Evolutionary conservation across 176 grass and related monocot genomes (phyloP).

Genomic region (Dendrocalamus sinicus): DNA sequence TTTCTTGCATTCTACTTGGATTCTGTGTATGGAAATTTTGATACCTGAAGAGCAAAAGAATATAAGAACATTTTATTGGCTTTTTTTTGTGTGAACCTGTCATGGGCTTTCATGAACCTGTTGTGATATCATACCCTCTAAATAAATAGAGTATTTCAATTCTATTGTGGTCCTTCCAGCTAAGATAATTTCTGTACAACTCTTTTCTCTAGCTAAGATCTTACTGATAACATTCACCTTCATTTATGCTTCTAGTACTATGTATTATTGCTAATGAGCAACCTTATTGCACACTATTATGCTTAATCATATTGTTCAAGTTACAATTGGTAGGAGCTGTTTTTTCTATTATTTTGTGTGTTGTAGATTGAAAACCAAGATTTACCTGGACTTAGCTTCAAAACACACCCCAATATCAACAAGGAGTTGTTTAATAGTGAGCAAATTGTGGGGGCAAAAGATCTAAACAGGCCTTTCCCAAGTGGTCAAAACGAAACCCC

Average conservation of each 20-base stretch:
- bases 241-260: background rate
- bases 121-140: background rate
- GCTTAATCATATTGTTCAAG: background rate
- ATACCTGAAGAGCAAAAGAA: background rate
- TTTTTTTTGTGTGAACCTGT: background rate
- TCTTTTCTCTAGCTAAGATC: background rate
- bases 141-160: background rate
- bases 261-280: slow-evolving; percentile 5
- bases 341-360: slow-evolving; percentile 32
- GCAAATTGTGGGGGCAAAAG: slow-evolving; percentile 80
- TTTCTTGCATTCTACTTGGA: background rate
- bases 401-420: slow-evolving; percentile 81
- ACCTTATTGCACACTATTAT: background rate
- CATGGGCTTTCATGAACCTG: background rate
- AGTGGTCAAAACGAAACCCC: slow-evolving; percentile 90
- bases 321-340: background rate
- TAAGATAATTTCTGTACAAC: background rate
- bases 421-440: slow-evolving; percentile 82
- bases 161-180: slow-evolving; percentile 16
- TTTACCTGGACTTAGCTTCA: slow-evolving; percentile 77
- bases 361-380: slow-evolving; percentile 82
- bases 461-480: slow-evolving; percentile 85
- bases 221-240: background rate
- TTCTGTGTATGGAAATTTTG: background rate
- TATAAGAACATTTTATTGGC: background rate